Percentiles rank a stretch among this genome's conserved stretches.
phyloP scores from a whole-genome alignment of 192 early-diverging fungal genomes.

The Entophlyctis luteolus region DNA sequence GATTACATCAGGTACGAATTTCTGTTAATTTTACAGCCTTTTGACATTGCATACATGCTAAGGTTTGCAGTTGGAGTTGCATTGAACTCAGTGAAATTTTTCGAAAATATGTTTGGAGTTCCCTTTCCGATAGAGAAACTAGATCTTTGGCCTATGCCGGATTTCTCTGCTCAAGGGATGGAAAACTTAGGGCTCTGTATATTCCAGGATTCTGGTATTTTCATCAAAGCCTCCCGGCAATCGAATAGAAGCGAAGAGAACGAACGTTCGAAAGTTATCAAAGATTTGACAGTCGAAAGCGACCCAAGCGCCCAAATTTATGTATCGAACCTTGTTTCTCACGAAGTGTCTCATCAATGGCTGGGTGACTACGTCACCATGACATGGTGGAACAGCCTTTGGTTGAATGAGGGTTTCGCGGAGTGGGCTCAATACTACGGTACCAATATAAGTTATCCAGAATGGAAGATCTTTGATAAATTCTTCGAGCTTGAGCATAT shows the following conservation, averaged over 20 bases:
- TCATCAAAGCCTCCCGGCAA: conserved; percentile 4
- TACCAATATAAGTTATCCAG: conserved; percentile 6
- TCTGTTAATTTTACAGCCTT: background rate
- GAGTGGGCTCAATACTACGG: conserved; percentile 31
- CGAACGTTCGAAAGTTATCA: too few species aligned
- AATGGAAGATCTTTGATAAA: conserved; percentile 23
- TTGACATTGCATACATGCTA: background rate
- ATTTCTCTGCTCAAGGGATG: conserved; percentile 61
- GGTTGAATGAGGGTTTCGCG: conserved; percentile 48
- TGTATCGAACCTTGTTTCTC: conserved; percentile 31
- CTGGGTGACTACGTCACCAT: conserved; percentile 43
- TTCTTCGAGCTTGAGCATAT: conserved; percentile 30
- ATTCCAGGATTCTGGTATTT: conserved; percentile 17
- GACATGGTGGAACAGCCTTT: conserved; percentile 41
- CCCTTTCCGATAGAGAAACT: conserved; percentile 36
- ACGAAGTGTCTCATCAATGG: conserved; percentile 44
- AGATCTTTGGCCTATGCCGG: conserved; percentile 60
- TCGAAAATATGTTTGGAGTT: conserved; percentile 26
- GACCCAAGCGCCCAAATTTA: conserved; percentile 23
- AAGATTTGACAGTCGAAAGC: background rate
- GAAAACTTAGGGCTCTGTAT: conserved; percentile 55
- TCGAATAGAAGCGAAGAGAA: background rate
- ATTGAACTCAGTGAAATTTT: conserved; percentile 12
- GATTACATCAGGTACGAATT: conserved; percentile 4
- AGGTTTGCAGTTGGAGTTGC: conserved; percentile 34